A percentile compares a stretch with the other conserved stretches of the same genome.
Conservation (phyloP, 2,329 filamentous ascomycete species). For the Talaromyces sp. region DNA sequence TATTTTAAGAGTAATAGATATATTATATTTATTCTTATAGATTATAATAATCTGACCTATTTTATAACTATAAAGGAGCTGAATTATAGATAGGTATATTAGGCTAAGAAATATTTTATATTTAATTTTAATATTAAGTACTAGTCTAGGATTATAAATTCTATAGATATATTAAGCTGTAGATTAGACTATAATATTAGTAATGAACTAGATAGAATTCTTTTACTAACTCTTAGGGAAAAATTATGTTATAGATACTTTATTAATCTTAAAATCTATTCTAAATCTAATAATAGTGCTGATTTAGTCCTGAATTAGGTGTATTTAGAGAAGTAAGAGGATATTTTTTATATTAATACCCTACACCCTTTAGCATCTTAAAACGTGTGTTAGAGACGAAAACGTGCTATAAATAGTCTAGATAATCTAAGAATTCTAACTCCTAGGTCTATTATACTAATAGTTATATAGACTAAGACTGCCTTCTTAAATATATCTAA, state of each 20-base stretch:
- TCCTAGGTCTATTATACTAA: neutral
- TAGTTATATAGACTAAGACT: neutral
- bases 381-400: neutral
- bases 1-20: neutral
- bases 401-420: neutral
- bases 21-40: neutral
- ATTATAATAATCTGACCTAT: constrained; percentile 3
- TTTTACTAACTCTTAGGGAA: neutral
- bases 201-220: neutral
- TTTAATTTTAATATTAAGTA: constrained; percentile 7
- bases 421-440: neutral
- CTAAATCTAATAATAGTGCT: neutral
- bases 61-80: constrained; percentile 3
- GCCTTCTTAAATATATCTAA: neutral
- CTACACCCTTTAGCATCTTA: neutral
- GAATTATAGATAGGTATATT: neutral
- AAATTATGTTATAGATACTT: neutral
- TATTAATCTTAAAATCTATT: neutral
- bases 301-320: neutral
- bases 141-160: neutral
- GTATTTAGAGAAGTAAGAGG: neutral
- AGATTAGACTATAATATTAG: neutral
- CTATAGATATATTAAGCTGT: neutral
- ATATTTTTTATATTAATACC: neutral
- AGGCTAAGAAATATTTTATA: neutral